Base-by-base conservation (phyloP, 306 rosid species). In the Cyclanthera cordifolia region DNA sequence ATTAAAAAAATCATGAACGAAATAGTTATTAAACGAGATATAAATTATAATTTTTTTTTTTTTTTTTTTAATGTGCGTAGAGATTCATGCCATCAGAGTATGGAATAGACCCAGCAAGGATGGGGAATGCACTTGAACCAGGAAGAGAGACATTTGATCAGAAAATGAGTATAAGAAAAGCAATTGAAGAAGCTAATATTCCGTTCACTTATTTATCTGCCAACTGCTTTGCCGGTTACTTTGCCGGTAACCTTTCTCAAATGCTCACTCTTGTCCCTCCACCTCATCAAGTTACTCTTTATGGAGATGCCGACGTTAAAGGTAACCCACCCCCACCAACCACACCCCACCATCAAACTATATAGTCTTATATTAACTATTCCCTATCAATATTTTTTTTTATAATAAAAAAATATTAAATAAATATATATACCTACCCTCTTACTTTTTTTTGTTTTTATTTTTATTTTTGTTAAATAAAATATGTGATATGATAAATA, bases 61-160 rank as follows among this genome's bases (percentile, higher is more conserved):
- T 34, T 34, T 34, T 34, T 34, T 43, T 43, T 2, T 43, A 11
- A 3, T 46, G 4, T 55, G n/a, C 5, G 13, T 13, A 91, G 97
- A 94, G 97, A 69, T 92, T 89, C 58, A 51, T 92, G 34, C 97
- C 97, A 16, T 92, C 97, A 14, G 97, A 92, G 67, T 92, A 89
- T 24, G 97, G 97, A 1, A 71, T 87, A 30, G 97, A 92, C 65
- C 93, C 96, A 14, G 82, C 90, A 43, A 79, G 74, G 0, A 87
- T 92, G 98, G 85, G 78, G 13, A 72, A 92, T 67, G 98, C 96
- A 20, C 79, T 92, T n/a, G 93, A 89, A 74, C 95, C 93, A 0
- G 96, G 96, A 83, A 85, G 85, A 76, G 90, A 81, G 0, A 66
- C 98, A 61, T 89, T 92, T 53, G 96, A 89, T 41, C 93, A 92